Percentiles rank a stretch among this genome's conserved stretches.
Conservation (phyloP, 1,284 basidiomycete genomes). For the Fomitopsis palustris region DNA sequence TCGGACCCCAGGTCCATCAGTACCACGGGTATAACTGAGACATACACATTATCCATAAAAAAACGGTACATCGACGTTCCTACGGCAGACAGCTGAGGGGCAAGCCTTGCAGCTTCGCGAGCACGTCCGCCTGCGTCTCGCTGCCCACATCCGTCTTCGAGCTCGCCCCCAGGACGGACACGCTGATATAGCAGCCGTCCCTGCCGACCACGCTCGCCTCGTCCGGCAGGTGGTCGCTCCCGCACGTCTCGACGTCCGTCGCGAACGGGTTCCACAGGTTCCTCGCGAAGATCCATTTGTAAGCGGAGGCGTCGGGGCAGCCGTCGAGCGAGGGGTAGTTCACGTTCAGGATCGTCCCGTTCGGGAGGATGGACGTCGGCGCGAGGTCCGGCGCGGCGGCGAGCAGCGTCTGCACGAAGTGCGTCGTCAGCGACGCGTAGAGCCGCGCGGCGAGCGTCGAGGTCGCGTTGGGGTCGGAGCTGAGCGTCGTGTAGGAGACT, state of each 20-base stretch:
- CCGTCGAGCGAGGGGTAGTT: constrained; percentile 44
- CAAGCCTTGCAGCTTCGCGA: constrained; percentile 28
- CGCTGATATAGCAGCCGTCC: constrained; percentile 39
- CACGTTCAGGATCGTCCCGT: constrained; percentile 43
- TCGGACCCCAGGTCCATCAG: no score
- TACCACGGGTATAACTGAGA: no score
- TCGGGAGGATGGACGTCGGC: constrained; percentile 35
- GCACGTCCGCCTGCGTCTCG: constrained; percentile 35
- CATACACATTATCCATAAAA: no score
- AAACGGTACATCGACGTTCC: no score
- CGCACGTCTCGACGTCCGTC: constrained; percentile 42
- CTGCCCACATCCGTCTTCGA: constrained; percentile 43
- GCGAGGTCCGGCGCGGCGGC: constrained; percentile 3
- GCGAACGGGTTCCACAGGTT: constrained; percentile 31
- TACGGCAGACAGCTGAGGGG: constrained; percentile 7
- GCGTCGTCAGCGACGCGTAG: constrained; percentile 41
- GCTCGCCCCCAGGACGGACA: constrained; percentile 42
- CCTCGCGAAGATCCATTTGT: constrained; percentile 45
- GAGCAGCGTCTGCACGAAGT: constrained; percentile 38
- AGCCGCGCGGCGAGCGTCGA: constrained; percentile 37
- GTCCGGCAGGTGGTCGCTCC: constrained; percentile 35
- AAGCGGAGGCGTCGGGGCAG: constrained; percentile 36
- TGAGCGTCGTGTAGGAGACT: constrained; percentile 46
- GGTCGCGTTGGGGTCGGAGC: constrained; percentile 27
- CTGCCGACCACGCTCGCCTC: constrained; percentile 35